Evolutionary conservation across 2,329 filamentous ascomycete species (phyloP).

Genomic region (Bisporella sp.): DNA sequence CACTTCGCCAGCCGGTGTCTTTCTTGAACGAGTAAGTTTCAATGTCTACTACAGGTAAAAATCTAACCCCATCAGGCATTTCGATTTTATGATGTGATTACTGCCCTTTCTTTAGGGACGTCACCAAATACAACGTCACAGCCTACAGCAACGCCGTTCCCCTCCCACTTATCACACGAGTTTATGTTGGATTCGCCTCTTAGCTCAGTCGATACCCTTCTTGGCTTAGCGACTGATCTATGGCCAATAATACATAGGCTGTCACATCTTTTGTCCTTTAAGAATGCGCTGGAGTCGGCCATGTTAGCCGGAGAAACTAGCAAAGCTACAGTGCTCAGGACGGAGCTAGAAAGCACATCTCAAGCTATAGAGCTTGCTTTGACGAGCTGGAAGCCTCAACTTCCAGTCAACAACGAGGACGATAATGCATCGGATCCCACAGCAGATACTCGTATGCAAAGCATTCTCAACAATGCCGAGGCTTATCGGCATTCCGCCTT

Average conservation of each 20-base stretch:
- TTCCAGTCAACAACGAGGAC: background rate
- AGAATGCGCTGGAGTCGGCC: constrained; percentile 42
- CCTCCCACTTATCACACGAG: constrained; percentile 41
- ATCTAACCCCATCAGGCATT: constrained; percentile 43
- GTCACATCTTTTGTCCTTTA: constrained; percentile 46
- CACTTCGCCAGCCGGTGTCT: constrained; percentile 45
- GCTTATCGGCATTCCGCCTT: constrained; percentile 41
- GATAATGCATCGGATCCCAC: background rate
- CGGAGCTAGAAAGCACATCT: constrained; percentile 32
- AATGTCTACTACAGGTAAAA: background rate
- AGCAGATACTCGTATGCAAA: constrained; percentile 14
- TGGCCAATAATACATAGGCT: constrained; percentile 59
- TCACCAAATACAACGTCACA: constrained; percentile 46
- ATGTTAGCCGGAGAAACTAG: constrained; percentile 31
- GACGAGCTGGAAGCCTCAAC: constrained; percentile 44
- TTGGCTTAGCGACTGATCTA: constrained; percentile 54
- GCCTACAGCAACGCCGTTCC: constrained; percentile 38
- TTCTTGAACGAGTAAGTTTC: constrained; percentile 48
- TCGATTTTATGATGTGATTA: constrained; percentile 58
- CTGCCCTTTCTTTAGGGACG: constrained; percentile 53
- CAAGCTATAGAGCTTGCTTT: constrained; percentile 49
- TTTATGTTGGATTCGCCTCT: constrained; percentile 34
- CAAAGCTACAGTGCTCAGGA: constrained; percentile 20
- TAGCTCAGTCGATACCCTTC: constrained; percentile 40
- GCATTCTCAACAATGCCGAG: constrained; percentile 39